Conservation (phyloP, 768 basidiomycete species). For the Termitomyces titanicus region DNA sequence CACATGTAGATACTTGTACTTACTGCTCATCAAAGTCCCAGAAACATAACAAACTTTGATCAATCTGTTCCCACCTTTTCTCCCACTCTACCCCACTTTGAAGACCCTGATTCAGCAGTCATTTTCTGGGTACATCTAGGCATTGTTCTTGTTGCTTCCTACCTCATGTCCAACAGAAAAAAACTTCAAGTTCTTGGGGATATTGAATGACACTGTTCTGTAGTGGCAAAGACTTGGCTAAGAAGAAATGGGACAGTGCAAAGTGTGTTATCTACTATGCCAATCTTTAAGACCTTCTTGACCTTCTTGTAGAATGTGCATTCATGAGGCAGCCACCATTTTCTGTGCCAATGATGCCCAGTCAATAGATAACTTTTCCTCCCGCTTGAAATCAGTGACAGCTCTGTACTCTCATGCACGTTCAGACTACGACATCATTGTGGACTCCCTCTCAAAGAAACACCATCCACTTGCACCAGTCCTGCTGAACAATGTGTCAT, state of each 20-base stretch:
- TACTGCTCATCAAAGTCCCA: too few species aligned
- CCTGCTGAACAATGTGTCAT: slow-evolving; percentile 72
- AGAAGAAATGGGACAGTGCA: slow-evolving; percentile 93
- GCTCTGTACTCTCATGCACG: slow-evolving; percentile 39
- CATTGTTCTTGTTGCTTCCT: neutral
- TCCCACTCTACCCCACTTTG: too few species aligned
- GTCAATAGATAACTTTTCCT: slow-evolving; percentile 51
- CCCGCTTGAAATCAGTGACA: slow-evolving; percentile 54
- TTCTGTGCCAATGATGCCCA: slow-evolving; percentile 80
- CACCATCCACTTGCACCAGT: slow-evolving; percentile 62
- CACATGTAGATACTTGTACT: too few species aligned
- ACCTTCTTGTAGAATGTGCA: slow-evolving; percentile 47
- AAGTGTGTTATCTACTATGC: slow-evolving; percentile 32
- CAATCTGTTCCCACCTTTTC: too few species aligned
- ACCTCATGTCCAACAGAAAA: slow-evolving; percentile 45
- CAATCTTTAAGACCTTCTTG: neutral
- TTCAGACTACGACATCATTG: slow-evolving; percentile 51
- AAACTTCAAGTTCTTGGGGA: slow-evolving; percentile 64
- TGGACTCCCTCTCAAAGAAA: slow-evolving; percentile 49
- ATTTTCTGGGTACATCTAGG: slow-evolving; percentile 63
- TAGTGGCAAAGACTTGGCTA: slow-evolving; percentile 63
- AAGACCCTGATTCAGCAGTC: slow-evolving; percentile 88
- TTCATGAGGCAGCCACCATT: slow-evolving; percentile 56
- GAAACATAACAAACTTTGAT: too few species aligned
- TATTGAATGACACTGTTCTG: slow-evolving; percentile 89